Evolutionary conservation across 768 basidiomycete species (phyloP).

Genomic region (Clitopilus passeckerianus): DNA sequence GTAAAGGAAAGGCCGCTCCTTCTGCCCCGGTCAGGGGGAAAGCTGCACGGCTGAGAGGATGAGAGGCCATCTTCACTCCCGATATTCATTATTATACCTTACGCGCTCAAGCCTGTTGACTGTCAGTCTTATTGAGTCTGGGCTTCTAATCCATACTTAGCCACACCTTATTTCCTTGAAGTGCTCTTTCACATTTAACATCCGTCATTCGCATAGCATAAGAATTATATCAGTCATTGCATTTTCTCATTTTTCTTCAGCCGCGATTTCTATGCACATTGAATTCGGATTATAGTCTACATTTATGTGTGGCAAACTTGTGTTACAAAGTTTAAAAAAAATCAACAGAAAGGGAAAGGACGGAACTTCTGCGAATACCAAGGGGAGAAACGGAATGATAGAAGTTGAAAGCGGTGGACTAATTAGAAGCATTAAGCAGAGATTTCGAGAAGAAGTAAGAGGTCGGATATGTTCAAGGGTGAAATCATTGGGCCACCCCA

Average conservation of each 20-base stretch:
- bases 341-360: no score
- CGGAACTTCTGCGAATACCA: no score
- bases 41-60: constrained; percentile 3
- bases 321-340: no score
- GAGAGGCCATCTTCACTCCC: background rate
- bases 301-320: no score
- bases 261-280: background rate
- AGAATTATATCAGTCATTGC: background rate
- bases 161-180: no score
- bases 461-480: background rate
- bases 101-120: background rate
- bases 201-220: background rate
- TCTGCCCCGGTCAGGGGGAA: constrained; percentile 9
- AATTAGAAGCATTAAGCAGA: no score
- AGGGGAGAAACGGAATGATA: no score
- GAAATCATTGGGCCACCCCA: background rate
- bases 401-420: no score
- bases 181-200: background rate
- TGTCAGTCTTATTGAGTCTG: background rate
- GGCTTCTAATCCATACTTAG: no score
- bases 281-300: background rate
- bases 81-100: background rate
- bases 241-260: background rate
- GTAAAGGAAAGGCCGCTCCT: background rate
- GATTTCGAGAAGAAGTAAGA: no score